These are phyloP conservation scores for Achaetomium macrosporum DNA, from an alignment of 2,329 filamentous ascomycete genomes.

Conservation along the genomic window DNA sequence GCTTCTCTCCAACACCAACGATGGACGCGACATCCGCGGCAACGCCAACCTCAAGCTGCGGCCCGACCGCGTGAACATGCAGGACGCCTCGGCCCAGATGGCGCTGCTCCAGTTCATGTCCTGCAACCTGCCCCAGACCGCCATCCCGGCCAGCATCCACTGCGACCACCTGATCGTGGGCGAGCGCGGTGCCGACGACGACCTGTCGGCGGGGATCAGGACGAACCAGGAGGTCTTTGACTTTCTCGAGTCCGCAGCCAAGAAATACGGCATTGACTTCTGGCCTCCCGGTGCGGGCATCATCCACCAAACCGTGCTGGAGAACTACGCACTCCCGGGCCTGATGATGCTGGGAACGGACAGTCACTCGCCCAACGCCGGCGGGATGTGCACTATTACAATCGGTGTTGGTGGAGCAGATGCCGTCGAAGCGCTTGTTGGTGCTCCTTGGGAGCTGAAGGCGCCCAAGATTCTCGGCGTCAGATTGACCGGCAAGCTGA, in stretches of 20 bases:
- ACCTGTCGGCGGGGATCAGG: conserved; percentile 77
- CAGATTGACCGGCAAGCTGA: conserved; percentile 73
- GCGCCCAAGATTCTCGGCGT: conserved; percentile 88
- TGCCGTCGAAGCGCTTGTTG: conserved; percentile 92
- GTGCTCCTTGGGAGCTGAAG: conserved; percentile 96
- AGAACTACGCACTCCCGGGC: conserved; percentile 96
- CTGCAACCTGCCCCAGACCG: conserved; percentile 80
- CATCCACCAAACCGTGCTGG: conserved; percentile 94
- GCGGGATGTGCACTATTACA: conserved; percentile 84
- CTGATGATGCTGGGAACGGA: conserved; percentile 99
- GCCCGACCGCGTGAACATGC: conserved; percentile 96
- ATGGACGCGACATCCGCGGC: conserved; percentile 78
- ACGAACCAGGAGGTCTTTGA: conserved; percentile 97
- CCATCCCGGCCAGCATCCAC: conserved; percentile 94
- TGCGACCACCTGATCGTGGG: conserved; percentile 99
- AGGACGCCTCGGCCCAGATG: conserved; percentile 98
- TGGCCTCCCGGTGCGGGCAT: conserved; percentile 93
- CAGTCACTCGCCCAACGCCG: conserved; percentile 96
- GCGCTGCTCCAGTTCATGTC: conserved; percentile 98
- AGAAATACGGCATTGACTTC: conserved; percentile 90
- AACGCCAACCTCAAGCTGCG: conserved; percentile 93
- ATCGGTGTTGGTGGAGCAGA: conserved; percentile 97
- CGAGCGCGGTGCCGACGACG: conserved; percentile 78
- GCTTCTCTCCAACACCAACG: conserved; percentile 73
- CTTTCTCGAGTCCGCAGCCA: conserved; percentile 87